Base-by-base conservation (phyloP, 2,329 filamentous ascomycete species). In the Myriosclerotinia scirpicola region DNA sequence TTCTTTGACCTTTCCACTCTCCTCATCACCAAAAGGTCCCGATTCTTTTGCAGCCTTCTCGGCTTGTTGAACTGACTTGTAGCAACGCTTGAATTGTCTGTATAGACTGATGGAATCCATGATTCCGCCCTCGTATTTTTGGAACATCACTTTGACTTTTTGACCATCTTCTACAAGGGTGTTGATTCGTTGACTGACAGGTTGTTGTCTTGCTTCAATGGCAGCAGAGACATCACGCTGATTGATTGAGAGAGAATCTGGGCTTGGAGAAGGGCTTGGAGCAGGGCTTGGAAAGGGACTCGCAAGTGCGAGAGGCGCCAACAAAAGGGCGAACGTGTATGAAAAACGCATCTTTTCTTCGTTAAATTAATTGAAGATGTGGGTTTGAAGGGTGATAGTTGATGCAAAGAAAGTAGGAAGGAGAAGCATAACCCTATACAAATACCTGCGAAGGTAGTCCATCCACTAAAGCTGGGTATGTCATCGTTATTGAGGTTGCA, bases 261-360 rank as follows among this genome's bases (percentile, higher is more conserved):
- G 15, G 8, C 34, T 50, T 9, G 58, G 6, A 34, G 30, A 2
- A 34, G 30, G 30, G 30, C 34, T 50, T 9, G 58, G 6, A 34
- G 30, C 30, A 34, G 30, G 30, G 30, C 34, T 50, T 9, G 58
- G 12, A 22, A 12, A 15, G 12, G 44, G 44, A n/a, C n/a, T 20
- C 14, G 60, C 48, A 50, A 56, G 40, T 48, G 42, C 30, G n/a
- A 64, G 17, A 36, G 62, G 52, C 4, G 62, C 62, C n/a, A 64
- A 22, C 4, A 64, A 34, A 4, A 64, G 26, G 40, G 40, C 40
- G 8, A 30, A 20, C 34, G 58, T 17, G 42, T 48, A 40, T 48
- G 53, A 58, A 9, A 56, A 2, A 15, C n/a, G 42, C 62, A 64
- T 64, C n/a, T 54, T 55, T 42, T 12, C n/a, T 4, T n/a, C 20